phyloP scores from a whole-genome alignment of 2,329 filamentous ascomycete genomes.

The Albophoma yamanashiensis region DNA sequence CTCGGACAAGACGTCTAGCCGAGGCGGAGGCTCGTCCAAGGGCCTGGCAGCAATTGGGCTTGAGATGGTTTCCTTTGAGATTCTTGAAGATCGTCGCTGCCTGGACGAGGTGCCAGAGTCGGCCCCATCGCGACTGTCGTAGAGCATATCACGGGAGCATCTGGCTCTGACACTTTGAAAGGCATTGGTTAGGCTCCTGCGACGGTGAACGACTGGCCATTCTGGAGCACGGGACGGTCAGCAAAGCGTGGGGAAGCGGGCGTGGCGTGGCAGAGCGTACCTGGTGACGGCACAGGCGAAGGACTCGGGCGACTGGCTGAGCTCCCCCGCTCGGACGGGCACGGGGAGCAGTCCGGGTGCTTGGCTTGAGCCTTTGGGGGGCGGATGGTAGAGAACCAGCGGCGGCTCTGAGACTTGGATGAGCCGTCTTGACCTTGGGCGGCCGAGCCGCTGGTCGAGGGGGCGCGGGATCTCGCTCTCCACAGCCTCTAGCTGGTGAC shows the following conservation, averaged over 20 bases:
- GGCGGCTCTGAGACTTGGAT: constrained; percentile 1
- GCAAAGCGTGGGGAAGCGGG: background rate
- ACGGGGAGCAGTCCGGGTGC: background rate
- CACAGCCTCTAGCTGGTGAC: constrained; percentile 16
- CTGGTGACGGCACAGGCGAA: background rate
- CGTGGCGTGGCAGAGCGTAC: background rate
- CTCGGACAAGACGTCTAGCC: constrained; percentile 16
- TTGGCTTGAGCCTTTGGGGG: constrained; percentile 1
- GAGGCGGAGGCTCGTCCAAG: constrained; percentile 9
- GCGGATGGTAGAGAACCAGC: constrained; percentile 11
- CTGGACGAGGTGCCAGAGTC: background rate
- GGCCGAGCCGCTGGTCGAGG: background rate
- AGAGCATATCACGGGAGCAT: constrained; percentile 13
- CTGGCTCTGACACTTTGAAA: constrained; percentile 17
- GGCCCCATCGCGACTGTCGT: constrained; percentile 2
- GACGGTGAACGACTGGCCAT: constrained; percentile 6
- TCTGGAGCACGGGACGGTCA: background rate
- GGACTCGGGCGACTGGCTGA: background rate
- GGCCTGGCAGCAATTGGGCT: background rate
- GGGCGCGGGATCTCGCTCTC: constrained; percentile 10
- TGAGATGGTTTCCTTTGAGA: background rate
- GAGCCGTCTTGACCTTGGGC: constrained; percentile 1
- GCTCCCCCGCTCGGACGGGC: background rate
- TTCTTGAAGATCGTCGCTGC: background rate
- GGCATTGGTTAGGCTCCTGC: constrained; percentile 17